phyloP scores from a whole-genome alignment of 352 stramenopile genomes.

The Phytophthora capsici region DNA sequence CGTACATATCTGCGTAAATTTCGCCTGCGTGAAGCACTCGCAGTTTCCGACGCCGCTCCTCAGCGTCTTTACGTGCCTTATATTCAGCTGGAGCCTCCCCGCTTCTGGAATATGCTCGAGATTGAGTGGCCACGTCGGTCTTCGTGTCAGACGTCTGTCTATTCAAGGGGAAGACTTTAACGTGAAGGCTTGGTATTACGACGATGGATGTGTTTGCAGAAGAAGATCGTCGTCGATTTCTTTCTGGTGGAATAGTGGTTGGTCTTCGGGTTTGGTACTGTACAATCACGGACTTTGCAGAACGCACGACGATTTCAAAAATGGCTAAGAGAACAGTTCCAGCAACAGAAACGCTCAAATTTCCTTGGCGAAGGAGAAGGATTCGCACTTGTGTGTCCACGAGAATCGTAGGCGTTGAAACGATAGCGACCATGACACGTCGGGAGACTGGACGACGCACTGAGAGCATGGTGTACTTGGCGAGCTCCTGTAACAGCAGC shows the following conservation, averaged over 20 bases:
- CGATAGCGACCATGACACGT: slow-evolving; percentile 23
- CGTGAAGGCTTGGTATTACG: too few relatives aligned
- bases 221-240: neutral
- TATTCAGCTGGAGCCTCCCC: slow-evolving; percentile 9
- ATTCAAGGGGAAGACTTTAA: too few relatives aligned
- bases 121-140: slow-evolving; percentile 5
- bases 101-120: slow-evolving; percentile 1
- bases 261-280: slow-evolving; percentile 4
- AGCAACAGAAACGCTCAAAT: slow-evolving; percentile 22
- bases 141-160: neutral
- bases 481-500: slow-evolving; percentile 26
- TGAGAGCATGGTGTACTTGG: slow-evolving; percentile 10
- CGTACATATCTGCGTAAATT: slow-evolving; percentile 51
- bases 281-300: slow-evolving; percentile 28
- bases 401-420: slow-evolving; percentile 43
- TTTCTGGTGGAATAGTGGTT: neutral
- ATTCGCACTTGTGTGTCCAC: slow-evolving; percentile 50
- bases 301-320: slow-evolving; percentile 35
- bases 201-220: too few relatives aligned
- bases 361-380: slow-evolving; percentile 35
- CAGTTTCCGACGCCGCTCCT: slow-evolving; percentile 11
- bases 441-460: slow-evolving; percentile 12
- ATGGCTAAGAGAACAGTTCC: slow-evolving; percentile 26
- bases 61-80: slow-evolving; percentile 1
- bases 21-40: slow-evolving; percentile 32